phyloP scores from a whole-genome alignment of 768 basidiomycete genomes.

The Lactarius evosmus region DNA sequence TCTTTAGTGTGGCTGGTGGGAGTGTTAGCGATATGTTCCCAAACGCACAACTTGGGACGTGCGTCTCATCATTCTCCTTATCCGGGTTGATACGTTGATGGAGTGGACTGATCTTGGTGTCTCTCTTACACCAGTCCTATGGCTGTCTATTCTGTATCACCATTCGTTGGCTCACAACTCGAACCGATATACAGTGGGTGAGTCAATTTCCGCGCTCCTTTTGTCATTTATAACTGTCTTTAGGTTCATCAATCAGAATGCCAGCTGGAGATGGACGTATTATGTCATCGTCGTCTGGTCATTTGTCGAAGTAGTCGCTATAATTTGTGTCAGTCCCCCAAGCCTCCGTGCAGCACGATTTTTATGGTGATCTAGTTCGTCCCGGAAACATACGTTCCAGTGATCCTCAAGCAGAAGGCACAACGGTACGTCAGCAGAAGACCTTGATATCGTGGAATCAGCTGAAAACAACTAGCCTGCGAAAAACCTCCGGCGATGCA shows the following conservation, averaged over 20 bases:
- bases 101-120: not conserved
- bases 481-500: constrained; percentile 52
- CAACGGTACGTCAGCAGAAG: constrained; percentile 37
- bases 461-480: constrained; percentile 38
- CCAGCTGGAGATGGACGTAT: constrained; percentile 77
- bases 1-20: constrained; percentile 58
- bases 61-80: constrained; percentile 29
- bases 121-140: constrained; percentile 42
- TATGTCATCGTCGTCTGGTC: constrained; percentile 71
- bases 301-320: constrained; percentile 47
- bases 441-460: no score
- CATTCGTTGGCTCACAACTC: constrained; percentile 55
- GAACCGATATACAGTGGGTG: constrained; percentile 60
- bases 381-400: constrained; percentile 69
- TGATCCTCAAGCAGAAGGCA: constrained; percentile 60
- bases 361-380: constrained; percentile 44
- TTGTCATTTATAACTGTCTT: not conserved
- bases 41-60: constrained; percentile 58
- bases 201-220: constrained; percentile 26
- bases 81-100: not conserved
- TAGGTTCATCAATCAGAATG: constrained; percentile 40
- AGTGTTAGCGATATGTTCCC: constrained; percentile 42
- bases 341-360: not conserved
- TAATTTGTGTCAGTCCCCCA: constrained; percentile 47
- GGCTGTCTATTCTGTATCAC: constrained; percentile 50